Evolutionary conservation across 345 rosid species (phyloP).

Genomic region (Citrus glauca): DNA sequence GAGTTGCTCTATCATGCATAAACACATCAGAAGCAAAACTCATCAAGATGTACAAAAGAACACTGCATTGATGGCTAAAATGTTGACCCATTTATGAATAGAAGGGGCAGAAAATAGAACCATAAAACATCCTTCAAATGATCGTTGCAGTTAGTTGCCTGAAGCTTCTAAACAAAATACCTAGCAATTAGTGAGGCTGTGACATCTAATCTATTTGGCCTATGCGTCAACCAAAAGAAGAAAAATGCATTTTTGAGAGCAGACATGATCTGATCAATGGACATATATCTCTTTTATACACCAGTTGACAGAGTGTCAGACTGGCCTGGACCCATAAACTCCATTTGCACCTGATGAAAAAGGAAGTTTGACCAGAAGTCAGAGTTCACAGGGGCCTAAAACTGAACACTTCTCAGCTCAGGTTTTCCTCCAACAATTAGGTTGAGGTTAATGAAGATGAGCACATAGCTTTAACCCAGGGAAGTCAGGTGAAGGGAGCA

Average conservation of each 20-base stretch:
- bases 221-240: background rate
- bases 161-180: background rate
- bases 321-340: background rate
- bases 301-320: background rate
- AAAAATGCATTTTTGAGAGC: background rate
- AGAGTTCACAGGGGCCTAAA: background rate
- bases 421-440: background rate
- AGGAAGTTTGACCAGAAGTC: background rate
- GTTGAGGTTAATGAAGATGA: background rate
- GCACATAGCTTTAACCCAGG: background rate
- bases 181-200: background rate
- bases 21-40: conserved; percentile 3
- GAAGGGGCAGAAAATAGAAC: background rate
- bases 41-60: background rate
- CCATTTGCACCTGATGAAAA: background rate
- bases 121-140: background rate
- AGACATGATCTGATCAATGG: background rate
- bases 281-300: background rate
- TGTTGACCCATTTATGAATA: background rate
- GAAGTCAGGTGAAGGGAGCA: background rate
- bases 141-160: background rate
- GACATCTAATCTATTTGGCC: background rate
- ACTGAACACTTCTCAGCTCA: background rate
- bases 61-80: background rate
- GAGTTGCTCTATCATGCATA: background rate